Evolutionary conservation across 1,139 yeast genomes (phyloP).

Genomic region (Debaryomyces nepalensis): DNA sequence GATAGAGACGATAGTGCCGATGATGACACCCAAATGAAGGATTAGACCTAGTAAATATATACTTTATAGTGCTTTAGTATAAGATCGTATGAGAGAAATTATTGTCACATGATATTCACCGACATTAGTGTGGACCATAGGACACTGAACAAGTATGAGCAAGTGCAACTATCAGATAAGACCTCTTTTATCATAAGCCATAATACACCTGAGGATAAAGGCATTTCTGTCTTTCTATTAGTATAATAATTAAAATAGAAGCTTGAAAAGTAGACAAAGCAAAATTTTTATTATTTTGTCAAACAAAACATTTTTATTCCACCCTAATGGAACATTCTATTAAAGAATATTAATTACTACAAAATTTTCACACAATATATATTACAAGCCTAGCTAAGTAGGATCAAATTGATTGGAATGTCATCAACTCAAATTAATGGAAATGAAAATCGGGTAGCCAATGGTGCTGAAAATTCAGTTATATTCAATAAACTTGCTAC

Average conservation of each 20-base stretch:
- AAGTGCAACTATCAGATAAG: slow-evolving; percentile 5
- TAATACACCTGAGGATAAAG: neutral
- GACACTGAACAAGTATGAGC: neutral
- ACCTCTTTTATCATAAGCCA: neutral
- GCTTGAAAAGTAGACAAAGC: neutral
- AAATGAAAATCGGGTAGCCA: slow-evolving; percentile 5
- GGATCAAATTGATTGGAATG: slow-evolving; percentile 6
- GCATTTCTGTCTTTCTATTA: neutral
- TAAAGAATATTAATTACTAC: too few relatives aligned
- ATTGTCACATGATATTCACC: neutral
- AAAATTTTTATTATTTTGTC: neutral
- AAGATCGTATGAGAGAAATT: neutral
- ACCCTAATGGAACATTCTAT: too few relatives aligned
- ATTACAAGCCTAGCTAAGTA: neutral
- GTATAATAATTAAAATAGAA: neutral
- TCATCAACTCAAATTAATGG: slow-evolving; percentile 9
- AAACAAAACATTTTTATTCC: neutral
- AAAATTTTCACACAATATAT: neutral
- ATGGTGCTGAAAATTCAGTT: slow-evolving; percentile 6
- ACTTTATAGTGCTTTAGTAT: slow-evolving; percentile 2
- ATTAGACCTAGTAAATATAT: neutral
- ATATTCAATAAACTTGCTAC: slow-evolving; percentile 11
- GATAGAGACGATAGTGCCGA: slow-evolving; percentile 1
- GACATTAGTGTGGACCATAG: slow-evolving; percentile 2
- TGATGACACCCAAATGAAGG: neutral